These are phyloP conservation scores for Blastobotrys ciferrii DNA, from an alignment of 1,139 yeast genomes.

Conservation along the genomic window DNA sequence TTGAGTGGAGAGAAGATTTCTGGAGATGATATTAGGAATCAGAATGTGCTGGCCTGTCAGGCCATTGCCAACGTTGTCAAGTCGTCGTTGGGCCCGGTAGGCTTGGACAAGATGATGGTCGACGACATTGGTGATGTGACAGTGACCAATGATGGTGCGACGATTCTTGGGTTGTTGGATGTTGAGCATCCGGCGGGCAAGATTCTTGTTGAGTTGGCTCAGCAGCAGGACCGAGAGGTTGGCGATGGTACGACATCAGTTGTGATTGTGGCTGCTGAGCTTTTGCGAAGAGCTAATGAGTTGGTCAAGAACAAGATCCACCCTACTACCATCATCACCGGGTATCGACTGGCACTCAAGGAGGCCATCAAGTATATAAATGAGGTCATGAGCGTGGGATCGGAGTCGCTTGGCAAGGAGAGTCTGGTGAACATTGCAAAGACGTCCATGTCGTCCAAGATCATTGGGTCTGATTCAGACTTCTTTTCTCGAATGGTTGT, in stretches of 20 bases:
- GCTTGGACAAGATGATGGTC: slow-evolving; percentile 96
- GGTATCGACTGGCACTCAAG: slow-evolving; percentile 87
- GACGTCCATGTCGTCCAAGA: slow-evolving; percentile 95
- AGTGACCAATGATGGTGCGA: slow-evolving; percentile 98
- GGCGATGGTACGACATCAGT: slow-evolving; percentile 96
- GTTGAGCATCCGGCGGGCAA: slow-evolving; percentile 99
- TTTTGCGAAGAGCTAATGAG: slow-evolving; percentile 89
- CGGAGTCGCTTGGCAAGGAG: slow-evolving; percentile 81
- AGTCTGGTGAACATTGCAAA: slow-evolving; percentile 78
- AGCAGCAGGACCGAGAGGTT: slow-evolving; percentile 97
- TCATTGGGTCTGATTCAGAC: slow-evolving; percentile 92
- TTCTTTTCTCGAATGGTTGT: slow-evolving; percentile 90
- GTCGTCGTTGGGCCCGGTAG: slow-evolving; percentile 96
- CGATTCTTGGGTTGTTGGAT: slow-evolving; percentile 83
- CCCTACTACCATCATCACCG: slow-evolving; percentile 96
- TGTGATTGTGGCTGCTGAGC: slow-evolving; percentile 90
- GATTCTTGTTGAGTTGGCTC: slow-evolving; percentile 94
- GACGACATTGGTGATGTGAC: slow-evolving; percentile 99
- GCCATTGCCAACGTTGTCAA: slow-evolving; percentile 98
- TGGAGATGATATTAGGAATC: slow-evolving; percentile 95
- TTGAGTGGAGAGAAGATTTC: slow-evolving; percentile 94
- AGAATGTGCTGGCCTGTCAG: slow-evolving; percentile 88
- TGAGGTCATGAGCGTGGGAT: slow-evolving; percentile 79
- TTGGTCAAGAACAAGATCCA: slow-evolving; percentile 90
- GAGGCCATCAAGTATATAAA: slow-evolving; percentile 89